Conservation (phyloP, 106 monocot genomes). For the Narthecium ossifragum region DNA sequence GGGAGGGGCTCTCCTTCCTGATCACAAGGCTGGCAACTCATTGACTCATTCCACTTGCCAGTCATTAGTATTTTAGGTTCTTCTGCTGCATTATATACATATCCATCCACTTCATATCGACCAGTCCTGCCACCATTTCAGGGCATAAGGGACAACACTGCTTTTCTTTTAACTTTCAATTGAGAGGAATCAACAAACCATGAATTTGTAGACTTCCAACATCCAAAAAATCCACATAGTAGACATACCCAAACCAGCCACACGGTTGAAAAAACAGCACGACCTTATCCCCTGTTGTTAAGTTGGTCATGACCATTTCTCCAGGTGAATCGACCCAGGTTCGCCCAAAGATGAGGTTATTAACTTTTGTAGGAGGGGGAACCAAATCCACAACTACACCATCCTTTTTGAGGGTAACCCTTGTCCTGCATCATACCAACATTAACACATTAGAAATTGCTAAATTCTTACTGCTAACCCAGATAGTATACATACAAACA, state of each 20-base stretch:
- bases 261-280: conserved; percentile 97
- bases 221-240: not conserved
- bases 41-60: conserved; percentile 90
- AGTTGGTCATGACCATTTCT: conserved; percentile 95
- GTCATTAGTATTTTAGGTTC: conserved; percentile 92
- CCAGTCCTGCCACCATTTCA: conserved; percentile 42
- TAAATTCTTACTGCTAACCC: not conserved
- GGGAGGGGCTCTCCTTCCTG: conserved; percentile 88
- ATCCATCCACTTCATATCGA: conserved; percentile 95
- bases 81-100: conserved; percentile 79
- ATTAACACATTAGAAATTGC: not conserved
- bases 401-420: conserved; percentile 78
- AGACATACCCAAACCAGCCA: conserved; percentile 96
- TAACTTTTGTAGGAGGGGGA: conserved; percentile 87
- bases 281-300: conserved; percentile 93
- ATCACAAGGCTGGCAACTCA: conserved; percentile 95
- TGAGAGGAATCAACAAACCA: too few relatives aligned
- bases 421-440: conserved; percentile 52
- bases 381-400: conserved; percentile 87
- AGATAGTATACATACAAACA: too few relatives aligned
- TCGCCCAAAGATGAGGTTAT: conserved; percentile 94
- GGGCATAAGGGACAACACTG: not conserved
- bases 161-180: too few relatives aligned
- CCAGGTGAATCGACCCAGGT: conserved; percentile 95
- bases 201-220: too few relatives aligned